Percentiles rank a stretch among this genome's conserved stretches.
phyloP scores from a whole-genome alignment of 805 yeast genomes.

The Starmerella bacillaris region DNA sequence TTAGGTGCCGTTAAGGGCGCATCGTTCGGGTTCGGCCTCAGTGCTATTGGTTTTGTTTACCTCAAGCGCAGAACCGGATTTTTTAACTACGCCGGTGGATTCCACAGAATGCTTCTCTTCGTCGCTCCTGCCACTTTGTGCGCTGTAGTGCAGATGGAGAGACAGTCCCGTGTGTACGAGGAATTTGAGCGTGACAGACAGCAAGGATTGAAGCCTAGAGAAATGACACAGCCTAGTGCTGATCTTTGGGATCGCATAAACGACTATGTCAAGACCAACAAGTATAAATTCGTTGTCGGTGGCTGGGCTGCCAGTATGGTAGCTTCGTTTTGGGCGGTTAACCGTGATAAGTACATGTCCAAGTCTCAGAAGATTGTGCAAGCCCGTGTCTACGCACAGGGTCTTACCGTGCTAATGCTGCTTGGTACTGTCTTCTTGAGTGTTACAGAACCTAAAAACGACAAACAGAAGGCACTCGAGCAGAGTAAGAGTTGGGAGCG shows the following conservation, averaged over 20 bases:
- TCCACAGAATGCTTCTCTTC: constrained; percentile 38
- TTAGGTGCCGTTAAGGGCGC: constrained; percentile 46
- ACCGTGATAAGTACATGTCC: constrained; percentile 58
- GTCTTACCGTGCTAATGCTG: constrained; percentile 53
- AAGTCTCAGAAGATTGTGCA: constrained; percentile 67
- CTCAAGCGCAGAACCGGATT: constrained; percentile 26
- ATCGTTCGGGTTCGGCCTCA: constrained; percentile 37
- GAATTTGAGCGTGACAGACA: constrained; percentile 33
- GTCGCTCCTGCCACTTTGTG: constrained; percentile 49
- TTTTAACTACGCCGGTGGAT: constrained; percentile 17
- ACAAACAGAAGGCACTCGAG: constrained; percentile 4
- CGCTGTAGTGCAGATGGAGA: constrained; percentile 51
- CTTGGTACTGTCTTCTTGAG: constrained; percentile 27
- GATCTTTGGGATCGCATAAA: constrained; percentile 1
- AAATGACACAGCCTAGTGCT: background rate
- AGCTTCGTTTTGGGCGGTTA: constrained; percentile 62
- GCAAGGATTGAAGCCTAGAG: constrained; percentile 5
- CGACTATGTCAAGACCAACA: constrained; percentile 9
- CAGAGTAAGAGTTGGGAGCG: constrained; percentile 15
- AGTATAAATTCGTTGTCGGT: constrained; percentile 36
- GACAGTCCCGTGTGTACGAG: constrained; percentile 51
- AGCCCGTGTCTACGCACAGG: constrained; percentile 87
- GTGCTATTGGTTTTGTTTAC: constrained; percentile 34
- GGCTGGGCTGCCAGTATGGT: constrained; percentile 70
- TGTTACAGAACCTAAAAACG: constrained; percentile 7